Evolutionary conservation across 805 yeast genomes (phyloP).

Genomic region (Myxozyma sirexii): DNA sequence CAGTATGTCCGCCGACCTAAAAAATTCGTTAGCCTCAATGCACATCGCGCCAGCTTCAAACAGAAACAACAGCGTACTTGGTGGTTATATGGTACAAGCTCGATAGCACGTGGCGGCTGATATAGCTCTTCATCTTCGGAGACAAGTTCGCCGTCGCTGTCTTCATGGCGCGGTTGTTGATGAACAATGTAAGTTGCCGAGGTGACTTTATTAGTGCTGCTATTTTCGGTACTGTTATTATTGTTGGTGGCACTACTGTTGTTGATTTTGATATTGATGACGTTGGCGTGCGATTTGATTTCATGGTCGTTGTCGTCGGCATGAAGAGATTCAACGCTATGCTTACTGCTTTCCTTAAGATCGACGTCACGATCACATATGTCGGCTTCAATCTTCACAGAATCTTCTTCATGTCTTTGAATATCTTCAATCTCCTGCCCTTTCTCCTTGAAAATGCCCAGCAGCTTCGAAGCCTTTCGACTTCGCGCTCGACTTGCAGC

Average conservation of each 20-base stretch:
- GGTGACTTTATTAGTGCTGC: slow-evolving; percentile 35
- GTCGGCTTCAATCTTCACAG: not conserved
- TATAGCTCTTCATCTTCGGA: slow-evolving; percentile 28
- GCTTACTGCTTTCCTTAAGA: too few relatives aligned
- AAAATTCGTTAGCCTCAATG: not conserved
- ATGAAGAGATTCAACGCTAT: too few relatives aligned
- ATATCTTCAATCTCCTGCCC: not conserved
- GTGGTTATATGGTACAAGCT: slow-evolving; percentile 85
- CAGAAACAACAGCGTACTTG: too few relatives aligned
- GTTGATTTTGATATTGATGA: not conserved
- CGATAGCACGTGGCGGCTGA: slow-evolving; percentile 64
- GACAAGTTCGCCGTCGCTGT: slow-evolving; percentile 32
- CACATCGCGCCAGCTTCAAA: too few relatives aligned
- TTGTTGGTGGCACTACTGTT: slow-evolving; percentile 3
- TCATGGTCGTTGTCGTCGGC: not conserved
- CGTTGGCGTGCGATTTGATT: not conserved
- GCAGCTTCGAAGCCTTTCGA: slow-evolving; percentile 47
- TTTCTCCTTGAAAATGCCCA: slow-evolving; percentile 39
- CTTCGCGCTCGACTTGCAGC: slow-evolving; percentile 24
- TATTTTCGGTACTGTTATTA: not conserved
- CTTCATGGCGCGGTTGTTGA: slow-evolving; percentile 23
- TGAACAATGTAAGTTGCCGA: slow-evolving; percentile 43
- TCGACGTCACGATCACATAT: not conserved
- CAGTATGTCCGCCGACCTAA: slow-evolving; percentile 90
- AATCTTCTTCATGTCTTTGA: not conserved